Conservation (phyloP, 305 asterid species). For the Fraxinus albicans region DNA sequence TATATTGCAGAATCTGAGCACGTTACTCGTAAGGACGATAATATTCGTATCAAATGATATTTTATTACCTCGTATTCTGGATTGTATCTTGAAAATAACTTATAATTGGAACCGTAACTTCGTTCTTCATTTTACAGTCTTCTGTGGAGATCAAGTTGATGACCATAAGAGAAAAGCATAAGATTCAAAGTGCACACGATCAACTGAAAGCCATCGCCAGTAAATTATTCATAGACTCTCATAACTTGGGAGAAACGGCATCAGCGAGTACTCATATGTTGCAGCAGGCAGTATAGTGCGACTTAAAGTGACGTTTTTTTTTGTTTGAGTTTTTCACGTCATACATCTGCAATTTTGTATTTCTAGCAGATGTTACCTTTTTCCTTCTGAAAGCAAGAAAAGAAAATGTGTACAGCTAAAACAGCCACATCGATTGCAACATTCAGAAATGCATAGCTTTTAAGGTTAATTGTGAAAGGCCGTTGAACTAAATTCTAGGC, state of each 20-base stretch:
- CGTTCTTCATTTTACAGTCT: constrained; percentile 43
- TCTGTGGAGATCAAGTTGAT: constrained; percentile 44
- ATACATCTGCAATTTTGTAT: not conserved
- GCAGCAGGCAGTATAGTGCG: not conserved
- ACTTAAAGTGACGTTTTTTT: not conserved
- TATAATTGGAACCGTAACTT: not conserved
- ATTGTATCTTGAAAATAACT: not conserved
- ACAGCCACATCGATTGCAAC: not conserved
- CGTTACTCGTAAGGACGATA: constrained; percentile 46
- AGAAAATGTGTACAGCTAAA: not conserved
- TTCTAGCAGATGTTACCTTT: not conserved
- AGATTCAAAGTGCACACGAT: constrained; percentile 49
- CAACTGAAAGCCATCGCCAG: constrained; percentile 35
- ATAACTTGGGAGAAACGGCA: constrained; percentile 9
- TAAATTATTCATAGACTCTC: constrained; percentile 18
- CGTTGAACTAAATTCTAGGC: not conserved
- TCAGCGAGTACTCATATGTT: not conserved
- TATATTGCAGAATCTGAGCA: constrained; percentile 38
- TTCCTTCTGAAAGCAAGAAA: not conserved
- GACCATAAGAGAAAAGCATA: constrained; percentile 61
- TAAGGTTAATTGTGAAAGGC: not conserved
- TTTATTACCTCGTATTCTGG: not conserved
- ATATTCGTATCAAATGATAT: not conserved
- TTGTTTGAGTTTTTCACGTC: not conserved
- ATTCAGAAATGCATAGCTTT: not conserved